phyloP scores from a whole-genome alignment of 352 stramenopile species.

The Phytophthora vignae region DNA sequence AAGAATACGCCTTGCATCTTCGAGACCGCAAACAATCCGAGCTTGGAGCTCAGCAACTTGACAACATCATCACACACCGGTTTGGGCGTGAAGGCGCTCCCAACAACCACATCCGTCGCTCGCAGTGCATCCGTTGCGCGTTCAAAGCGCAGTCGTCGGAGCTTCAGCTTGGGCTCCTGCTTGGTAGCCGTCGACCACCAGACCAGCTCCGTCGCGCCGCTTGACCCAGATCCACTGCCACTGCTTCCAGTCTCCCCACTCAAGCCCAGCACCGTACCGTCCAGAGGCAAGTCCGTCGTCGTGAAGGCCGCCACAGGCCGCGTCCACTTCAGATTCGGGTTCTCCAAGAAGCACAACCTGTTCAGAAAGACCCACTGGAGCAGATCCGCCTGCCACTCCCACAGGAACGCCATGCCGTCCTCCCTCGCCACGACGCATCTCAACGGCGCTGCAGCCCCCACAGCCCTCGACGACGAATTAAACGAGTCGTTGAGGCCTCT shows the following conservation, averaged over 20 bases:
- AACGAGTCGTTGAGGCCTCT: conserved; percentile 24
- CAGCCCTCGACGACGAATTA: conserved; percentile 17
- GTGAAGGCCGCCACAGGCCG: conserved; percentile 71
- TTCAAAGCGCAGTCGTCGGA: conserved; percentile 79
- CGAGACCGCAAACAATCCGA: conserved; percentile 81
- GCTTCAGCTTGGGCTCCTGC: conserved; percentile 66
- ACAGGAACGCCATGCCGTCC: conserved; percentile 84
- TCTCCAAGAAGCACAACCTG: conserved; percentile 80
- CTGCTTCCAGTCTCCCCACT: conserved; percentile 1
- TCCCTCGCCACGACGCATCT: conserved; percentile 79
- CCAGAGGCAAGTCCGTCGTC: conserved; percentile 47
- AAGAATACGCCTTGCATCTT: conserved; percentile 59
- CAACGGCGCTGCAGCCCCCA: conserved; percentile 39
- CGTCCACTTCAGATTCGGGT: conserved; percentile 87
- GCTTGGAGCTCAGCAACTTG: conserved; percentile 58
- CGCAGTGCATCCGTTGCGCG: conserved; percentile 73
- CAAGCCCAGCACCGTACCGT: conserved; percentile 9
- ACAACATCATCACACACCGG: conserved; percentile 40
- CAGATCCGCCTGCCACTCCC: conserved; percentile 85
- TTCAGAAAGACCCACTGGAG: conserved; percentile 88
- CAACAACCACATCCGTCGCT: conserved; percentile 77
- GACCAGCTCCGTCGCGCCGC: conserved; percentile 61
- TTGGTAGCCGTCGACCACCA: conserved; percentile 83
- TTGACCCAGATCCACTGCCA: conserved; percentile 14
- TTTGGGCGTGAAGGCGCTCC: conserved; percentile 56